Conservation (phyloP, 2,329 filamentous ascomycete genomes). For the Ampelomyces quisqualis region DNA sequence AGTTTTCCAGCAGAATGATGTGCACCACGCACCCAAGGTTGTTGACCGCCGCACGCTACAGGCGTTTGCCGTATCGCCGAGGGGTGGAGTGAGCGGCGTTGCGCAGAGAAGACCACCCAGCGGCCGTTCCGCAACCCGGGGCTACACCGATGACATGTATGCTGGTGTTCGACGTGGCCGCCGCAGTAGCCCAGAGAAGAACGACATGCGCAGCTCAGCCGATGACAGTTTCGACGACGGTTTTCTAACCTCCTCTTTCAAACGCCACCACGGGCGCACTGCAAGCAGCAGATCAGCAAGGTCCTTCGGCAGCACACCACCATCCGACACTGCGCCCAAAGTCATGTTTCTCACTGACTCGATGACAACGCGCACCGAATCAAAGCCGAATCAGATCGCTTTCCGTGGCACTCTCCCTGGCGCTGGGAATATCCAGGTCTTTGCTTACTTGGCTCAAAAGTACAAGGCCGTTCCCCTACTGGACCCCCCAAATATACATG, state of each 20-base stretch:
- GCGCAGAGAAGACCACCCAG: constrained; percentile 53
- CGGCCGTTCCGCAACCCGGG: constrained; percentile 44
- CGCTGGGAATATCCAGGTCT: constrained; percentile 37
- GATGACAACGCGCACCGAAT: constrained; percentile 47
- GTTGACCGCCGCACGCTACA: constrained; percentile 59
- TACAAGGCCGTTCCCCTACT: constrained; percentile 45
- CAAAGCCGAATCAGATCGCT: constrained; percentile 50
- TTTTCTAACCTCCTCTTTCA: constrained; percentile 53
- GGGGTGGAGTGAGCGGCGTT: constrained; percentile 58
- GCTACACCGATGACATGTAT: constrained; percentile 41
- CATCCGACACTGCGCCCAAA: constrained; percentile 49
- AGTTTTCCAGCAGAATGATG: constrained; percentile 62
- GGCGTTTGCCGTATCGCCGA: constrained; percentile 58
- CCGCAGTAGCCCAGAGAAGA: constrained; percentile 50
- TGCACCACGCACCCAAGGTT: constrained; percentile 60
- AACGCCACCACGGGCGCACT: constrained; percentile 50
- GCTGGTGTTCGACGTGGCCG: constrained; percentile 48
- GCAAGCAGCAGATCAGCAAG: constrained; percentile 52
- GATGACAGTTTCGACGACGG: constrained; percentile 61
- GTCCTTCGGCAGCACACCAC: constrained; percentile 57
- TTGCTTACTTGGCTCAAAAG: constrained; percentile 48
- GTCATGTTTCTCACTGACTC: constrained; percentile 56
- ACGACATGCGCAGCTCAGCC: constrained; percentile 52
- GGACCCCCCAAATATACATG: constrained; percentile 43
- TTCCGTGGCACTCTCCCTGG: constrained; percentile 54